Base-by-base conservation (phyloP, 176 grass and related monocot genomes). In the Rhynchospora breviuscula region DNA sequence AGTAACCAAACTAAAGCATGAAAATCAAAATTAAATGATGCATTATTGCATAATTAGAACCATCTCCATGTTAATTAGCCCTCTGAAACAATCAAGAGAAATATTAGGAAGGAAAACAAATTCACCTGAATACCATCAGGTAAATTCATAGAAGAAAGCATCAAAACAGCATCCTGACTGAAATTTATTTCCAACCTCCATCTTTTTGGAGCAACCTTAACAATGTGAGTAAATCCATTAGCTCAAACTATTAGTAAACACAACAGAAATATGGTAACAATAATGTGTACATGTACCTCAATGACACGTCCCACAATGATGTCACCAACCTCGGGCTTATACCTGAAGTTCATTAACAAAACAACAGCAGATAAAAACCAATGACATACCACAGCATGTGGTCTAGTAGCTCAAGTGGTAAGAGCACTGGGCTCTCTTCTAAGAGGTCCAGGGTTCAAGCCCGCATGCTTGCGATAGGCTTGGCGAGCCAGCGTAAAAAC, bases 301-400 rank as follows among this genome's bases (percentile, higher is more conserved):
- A 95, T 93, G 44, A 99, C 96, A 64, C 93, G 93, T 45, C 96
- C 96, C 78, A 99, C 93, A 88, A 99, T 95, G 64, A 99, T 99
- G 89, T 99, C 93, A n/a, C 97, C 97, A 81, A 95, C 89, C 82
- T 99, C 97, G 0, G 93, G 97, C 78, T 99, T 99, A 83, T 99
- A 99, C 85, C 91, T 99, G 67, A 68, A 85, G 65, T 70, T 14
- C 26, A 62, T 78, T 62, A 14, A 13, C 2, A 53, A 54, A 46
- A 53, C 22, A 77, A 33, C 73, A 77, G 49, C 54, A 31, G 17
- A 77, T 77, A 0, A 76, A 46, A 54, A 54, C 54, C 19, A 74
- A 52, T 1, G 54, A 9, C 10, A 31, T 56, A 77, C 1, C 17
- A 10, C 48, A 15, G 67, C n/a, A n/a, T n/a, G n/a, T n/a, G n/a